Base-by-base conservation (phyloP, 2,329 filamentous ascomycete genomes). In the Hymenoscyphus fraxineus region DNA sequence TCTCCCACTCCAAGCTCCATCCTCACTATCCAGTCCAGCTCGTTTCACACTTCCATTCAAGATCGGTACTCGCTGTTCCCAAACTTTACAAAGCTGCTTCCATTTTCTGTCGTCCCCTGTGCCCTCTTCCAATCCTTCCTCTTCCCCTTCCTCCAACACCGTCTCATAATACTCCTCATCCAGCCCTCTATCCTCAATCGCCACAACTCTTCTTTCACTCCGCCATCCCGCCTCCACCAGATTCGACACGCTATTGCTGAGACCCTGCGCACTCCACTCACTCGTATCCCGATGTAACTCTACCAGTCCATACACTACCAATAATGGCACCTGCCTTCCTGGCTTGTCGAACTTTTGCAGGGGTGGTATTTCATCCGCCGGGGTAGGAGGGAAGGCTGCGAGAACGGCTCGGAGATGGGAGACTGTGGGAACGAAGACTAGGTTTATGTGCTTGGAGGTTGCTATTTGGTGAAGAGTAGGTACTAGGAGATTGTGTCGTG, bases 361-460 rank as follows among this genome's bases (percentile, higher is more conserved):
- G 58, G 62, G 61, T 13, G 60, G 54, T 32, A 60, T 15, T 13
- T 59, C n/a, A 22, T 65, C 47, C 13, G 31, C 10, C 1, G 9
- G 22, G 9, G 58, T 66, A 6, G 69, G 55, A 35, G 65, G 41
- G 59, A 72, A 68, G 60, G 85, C 81, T 54, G 89, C 81, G 19
- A 97, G 81, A 72, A 89, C 91, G 41, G 91, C 91, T 62, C 92
- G 88, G 6, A 97, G 83, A 75, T 91, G 88, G 27, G 90, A 87
- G 62, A 95, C 83, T 2, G 89, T 92, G 0, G 91, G 87, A 62
- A 87, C 84, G 77, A 96, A 97, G 41, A 85, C 79, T 9, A 93
- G 76, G 62, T 85, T 85, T 67, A 96, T 83, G 71, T 88, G 86
- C 38, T 86, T 84, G 7, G 91, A 88, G 3, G 84, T 82, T 58